Evolutionary conservation across 2,329 filamentous ascomycete species (phyloP).

Genomic region (Myriosclerotinia curreyana): DNA sequence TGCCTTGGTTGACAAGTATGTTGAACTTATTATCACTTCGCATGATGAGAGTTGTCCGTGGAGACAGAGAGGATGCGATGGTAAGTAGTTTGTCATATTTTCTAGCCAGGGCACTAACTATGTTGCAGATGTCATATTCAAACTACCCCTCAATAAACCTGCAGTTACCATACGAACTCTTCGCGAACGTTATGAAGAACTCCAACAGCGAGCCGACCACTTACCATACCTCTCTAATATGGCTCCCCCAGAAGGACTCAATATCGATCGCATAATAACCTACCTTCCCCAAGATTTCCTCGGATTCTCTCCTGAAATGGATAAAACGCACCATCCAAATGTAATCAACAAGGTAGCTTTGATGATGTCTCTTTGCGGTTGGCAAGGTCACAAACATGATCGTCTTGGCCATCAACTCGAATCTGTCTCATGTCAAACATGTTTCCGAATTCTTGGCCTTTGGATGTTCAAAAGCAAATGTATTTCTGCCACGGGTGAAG

Average conservation of each 20-base stretch:
- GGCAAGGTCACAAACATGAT: slow-evolving; percentile 54
- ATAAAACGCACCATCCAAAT: not conserved
- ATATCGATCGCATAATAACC: slow-evolving; percentile 49
- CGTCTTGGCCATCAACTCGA: slow-evolving; percentile 35
- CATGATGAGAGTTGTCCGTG: slow-evolving; percentile 84
- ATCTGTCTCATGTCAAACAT: slow-evolving; percentile 69
- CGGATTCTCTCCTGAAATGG: not conserved
- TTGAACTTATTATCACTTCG: slow-evolving; percentile 66
- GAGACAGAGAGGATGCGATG: slow-evolving; percentile 83
- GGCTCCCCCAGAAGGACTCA: slow-evolving; percentile 49
- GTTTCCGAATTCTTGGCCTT: slow-evolving; percentile 81
- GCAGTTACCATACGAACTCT: slow-evolving; percentile 56
- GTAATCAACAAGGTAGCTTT: slow-evolving; percentile 61
- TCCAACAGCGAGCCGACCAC: slow-evolving; percentile 52
- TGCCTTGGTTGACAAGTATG: slow-evolving; percentile 73
- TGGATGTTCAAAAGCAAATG: slow-evolving; percentile 89
- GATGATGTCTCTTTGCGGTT: slow-evolving; percentile 68
- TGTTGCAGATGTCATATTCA: slow-evolving; percentile 54
- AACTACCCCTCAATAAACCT: slow-evolving; percentile 61
- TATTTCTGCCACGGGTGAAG: slow-evolving; percentile 51
- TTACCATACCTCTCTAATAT: slow-evolving; percentile 62
- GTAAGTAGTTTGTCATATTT: slow-evolving; percentile 47
- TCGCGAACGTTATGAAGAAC: slow-evolving; percentile 62
- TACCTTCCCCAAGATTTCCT: slow-evolving; percentile 54
- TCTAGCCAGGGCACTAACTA: slow-evolving; percentile 19